phyloP scores from a whole-genome alignment of 441 rosid species.

The Corymbia calophylla region DNA sequence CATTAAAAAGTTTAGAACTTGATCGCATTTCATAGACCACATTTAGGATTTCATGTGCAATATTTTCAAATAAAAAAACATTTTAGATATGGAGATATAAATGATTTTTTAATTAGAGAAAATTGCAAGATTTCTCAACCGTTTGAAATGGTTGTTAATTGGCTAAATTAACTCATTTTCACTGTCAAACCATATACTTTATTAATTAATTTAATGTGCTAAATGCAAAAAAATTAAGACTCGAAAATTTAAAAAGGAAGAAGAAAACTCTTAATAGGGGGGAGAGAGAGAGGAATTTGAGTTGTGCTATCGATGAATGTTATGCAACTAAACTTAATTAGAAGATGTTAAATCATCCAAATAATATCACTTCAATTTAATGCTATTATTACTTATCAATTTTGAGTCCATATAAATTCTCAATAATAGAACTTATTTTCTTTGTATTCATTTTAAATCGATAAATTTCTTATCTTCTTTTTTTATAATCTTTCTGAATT shows the following conservation, averaged over 20 bases:
- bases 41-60: background rate
- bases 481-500: background rate
- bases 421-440: background rate
- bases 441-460: background rate
- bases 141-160: background rate
- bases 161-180: background rate
- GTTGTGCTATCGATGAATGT: background rate
- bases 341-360: background rate
- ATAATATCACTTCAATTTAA: background rate
- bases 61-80: no score
- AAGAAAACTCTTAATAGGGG: background rate
- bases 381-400: background rate
- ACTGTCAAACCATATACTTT: background rate
- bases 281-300: background rate
- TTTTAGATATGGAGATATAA: background rate
- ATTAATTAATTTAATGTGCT: background rate
- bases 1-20: no score
- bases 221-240: background rate
- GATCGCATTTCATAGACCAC: background rate
- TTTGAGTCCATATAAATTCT: background rate
- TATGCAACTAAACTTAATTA: rapidly evolving
- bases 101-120: no score
- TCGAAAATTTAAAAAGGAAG: background rate
- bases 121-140: background rate
- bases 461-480: background rate